Evolutionary conservation across 768 basidiomycete genomes (phyloP).

Genomic region (Exidia glandulosa): DNA sequence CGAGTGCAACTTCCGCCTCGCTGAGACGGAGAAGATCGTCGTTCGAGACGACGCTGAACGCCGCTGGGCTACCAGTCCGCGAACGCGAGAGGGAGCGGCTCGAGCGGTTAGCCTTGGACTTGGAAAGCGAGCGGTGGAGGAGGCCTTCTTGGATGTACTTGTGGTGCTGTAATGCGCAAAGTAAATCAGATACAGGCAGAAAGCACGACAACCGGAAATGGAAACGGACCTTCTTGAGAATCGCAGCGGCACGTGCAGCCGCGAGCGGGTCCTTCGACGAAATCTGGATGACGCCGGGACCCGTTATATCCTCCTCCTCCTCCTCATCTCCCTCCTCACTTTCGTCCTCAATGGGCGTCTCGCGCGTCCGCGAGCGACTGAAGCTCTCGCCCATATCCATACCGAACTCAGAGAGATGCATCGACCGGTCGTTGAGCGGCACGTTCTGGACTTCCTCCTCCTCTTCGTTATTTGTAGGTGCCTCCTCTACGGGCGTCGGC

Average conservation of each 20-base stretch:
- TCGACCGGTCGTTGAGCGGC: too few species aligned
- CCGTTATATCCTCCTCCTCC: conserved; percentile 6
- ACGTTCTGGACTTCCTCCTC: too few species aligned
- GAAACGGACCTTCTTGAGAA: conserved; percentile 67
- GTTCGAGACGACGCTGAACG: background rate
- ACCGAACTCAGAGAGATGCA: too few species aligned
- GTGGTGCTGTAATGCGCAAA: conserved; percentile 46
- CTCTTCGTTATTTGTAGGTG: too few species aligned
- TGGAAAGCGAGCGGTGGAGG: background rate
- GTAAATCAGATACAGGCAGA: background rate
- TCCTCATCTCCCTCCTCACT: background rate
- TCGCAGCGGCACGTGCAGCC: conserved; percentile 87
- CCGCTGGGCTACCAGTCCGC: background rate
- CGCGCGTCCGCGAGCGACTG: background rate
- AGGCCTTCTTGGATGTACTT: conserved; percentile 69
- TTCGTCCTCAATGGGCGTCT: background rate
- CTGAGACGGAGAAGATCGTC: background rate
- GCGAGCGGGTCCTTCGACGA: conserved; percentile 75
- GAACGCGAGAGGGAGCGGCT: background rate
- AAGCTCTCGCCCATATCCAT: too few species aligned
- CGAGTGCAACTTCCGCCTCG: conserved; percentile 5
- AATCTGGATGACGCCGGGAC: conserved; percentile 66
- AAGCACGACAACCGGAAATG: background rate
- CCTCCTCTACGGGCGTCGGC: too few species aligned
- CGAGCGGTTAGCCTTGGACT: too few species aligned